These are phyloP conservation scores for Erucastrum elatum DNA, from an alignment of 345 rosid genomes.

Conservation along the genomic window DNA sequence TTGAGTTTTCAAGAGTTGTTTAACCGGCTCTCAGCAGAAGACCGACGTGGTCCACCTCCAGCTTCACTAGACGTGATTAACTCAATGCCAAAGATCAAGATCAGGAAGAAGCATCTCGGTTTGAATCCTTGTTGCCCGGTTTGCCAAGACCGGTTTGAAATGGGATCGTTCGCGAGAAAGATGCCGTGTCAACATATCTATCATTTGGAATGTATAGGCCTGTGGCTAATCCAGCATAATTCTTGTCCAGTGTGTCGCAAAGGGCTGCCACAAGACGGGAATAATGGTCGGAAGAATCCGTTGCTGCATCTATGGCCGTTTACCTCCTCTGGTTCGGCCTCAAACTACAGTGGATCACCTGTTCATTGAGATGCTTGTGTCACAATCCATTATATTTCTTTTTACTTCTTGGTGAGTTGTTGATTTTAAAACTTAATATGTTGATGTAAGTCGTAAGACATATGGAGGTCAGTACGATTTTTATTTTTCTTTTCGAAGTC, in stretches of 20 bases:
- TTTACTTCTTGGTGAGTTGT: not conserved
- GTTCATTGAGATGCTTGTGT: constrained; percentile 17
- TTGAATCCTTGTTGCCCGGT: constrained; percentile 16
- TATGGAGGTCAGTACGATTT: not conserved
- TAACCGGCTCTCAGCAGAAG: constrained; percentile 27
- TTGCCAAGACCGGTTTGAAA: constrained; percentile 35
- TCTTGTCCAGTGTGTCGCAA: constrained; percentile 38
- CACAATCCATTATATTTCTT: not conserved
- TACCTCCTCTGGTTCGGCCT: constrained; percentile 21
- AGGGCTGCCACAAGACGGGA: constrained; percentile 22
- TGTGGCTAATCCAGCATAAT: constrained; percentile 34
- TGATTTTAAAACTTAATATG: not conserved
- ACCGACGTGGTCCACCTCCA: constrained; percentile 39
- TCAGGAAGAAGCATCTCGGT: constrained; percentile 32
- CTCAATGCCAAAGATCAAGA: constrained; percentile 31
- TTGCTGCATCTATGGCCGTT: constrained; percentile 33
- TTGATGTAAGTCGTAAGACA: not conserved
- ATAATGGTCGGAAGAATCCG: constrained; percentile 3
- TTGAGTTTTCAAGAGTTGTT: constrained; percentile 29
- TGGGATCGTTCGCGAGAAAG: constrained; percentile 34
- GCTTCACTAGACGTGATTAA: constrained; percentile 18
- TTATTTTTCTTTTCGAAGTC: too few species aligned
- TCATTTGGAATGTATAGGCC: constrained; percentile 30
- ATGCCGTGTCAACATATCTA: constrained; percentile 39
- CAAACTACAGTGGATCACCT: constrained; percentile 5